Percentiles rank a stretch among this genome's conserved stretches.
phyloP scores from a whole-genome alignment of 164 flowering plant genomes.

The Houttuynia cordata region DNA sequence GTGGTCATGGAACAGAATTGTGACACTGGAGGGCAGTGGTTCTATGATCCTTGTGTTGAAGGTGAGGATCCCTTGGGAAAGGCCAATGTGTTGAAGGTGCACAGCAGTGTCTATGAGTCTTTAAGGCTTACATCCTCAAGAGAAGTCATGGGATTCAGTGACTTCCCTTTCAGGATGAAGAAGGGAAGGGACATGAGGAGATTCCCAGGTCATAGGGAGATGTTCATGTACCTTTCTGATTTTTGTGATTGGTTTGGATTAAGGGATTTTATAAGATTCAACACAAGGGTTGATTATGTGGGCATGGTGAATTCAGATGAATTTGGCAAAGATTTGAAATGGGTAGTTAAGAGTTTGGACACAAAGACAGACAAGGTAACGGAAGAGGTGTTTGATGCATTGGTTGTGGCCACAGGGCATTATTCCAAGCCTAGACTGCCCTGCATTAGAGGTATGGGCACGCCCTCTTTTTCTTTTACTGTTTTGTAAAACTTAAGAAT shows the following conservation, averaged over 20 bases:
- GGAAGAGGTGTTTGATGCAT: constrained; percentile 85
- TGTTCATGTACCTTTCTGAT: constrained; percentile 48
- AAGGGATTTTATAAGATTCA: constrained; percentile 65
- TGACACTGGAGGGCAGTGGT: constrained; percentile 91
- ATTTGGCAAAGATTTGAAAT: constrained; percentile 37
- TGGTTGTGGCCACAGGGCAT: constrained; percentile 86
- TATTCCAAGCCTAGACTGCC: constrained; percentile 82
- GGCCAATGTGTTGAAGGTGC: constrained; percentile 25
- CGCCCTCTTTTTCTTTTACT: not conserved
- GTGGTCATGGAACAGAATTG: constrained; percentile 70
- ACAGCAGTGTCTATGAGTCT: constrained; percentile 72
- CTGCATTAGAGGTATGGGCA: constrained; percentile 49
- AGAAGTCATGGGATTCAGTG: constrained; percentile 81
- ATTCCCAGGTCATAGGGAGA: constrained; percentile 77
- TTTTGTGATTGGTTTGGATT: constrained; percentile 60
- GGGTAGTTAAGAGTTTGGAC: constrained; percentile 55
- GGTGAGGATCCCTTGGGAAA: constrained; percentile 41
- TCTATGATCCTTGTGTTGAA: constrained; percentile 43
- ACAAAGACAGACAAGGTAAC: constrained; percentile 19
- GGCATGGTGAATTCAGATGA: constrained; percentile 40
- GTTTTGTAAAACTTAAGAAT: not conserved
- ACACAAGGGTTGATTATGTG: constrained; percentile 60
- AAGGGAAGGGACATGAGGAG: constrained; percentile 72
- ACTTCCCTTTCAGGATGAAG: constrained; percentile 60
- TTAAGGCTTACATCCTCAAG: constrained; percentile 64